Base-by-base conservation (phyloP, 805 yeast genomes). In the Jamesozyma hellenica region DNA sequence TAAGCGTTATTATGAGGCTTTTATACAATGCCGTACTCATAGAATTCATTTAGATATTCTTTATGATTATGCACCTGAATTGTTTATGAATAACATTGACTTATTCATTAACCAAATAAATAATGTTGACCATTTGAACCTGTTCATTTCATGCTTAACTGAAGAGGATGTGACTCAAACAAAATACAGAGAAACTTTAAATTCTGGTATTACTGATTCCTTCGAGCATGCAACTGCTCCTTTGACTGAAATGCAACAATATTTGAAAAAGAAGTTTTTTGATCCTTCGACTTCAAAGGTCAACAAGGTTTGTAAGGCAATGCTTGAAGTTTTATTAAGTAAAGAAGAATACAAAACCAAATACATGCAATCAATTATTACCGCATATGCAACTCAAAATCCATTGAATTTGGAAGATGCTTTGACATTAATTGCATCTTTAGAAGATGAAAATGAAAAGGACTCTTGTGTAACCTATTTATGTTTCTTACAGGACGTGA, bases 401-500 rank as follows among this genome's bases (percentile, higher is more conserved):
- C 98, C 98, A 2, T 87, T 96, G 13, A 83, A 82, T 50, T 68
- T 87, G 37, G 74, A 68, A 27, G 80, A 77, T 23, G 97, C 97
- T 0, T 67, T 92, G 41, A 55, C 54, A 19, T 62, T 83, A 38
- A 79, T 87, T 41, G 70, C 79, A 1, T 53, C 72, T 0, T 64
- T 80, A 42, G 61, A 66, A 6, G 63, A 66, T 32, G 68, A 64
- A 8, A 72, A 72, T 33, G 59, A 63, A 29, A 79, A 73, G 44
- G 85, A 79, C 42, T 71, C 73, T 28, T 70, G 84, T 3, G 75
- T 90, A 21, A 78, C 85, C 32, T 96, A 92, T 55, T 64, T 92
- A 41, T 85, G 95, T 52, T 90, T 90, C 69, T 65, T 92, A 42
- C 86, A 82, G 53, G 99, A 90, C 61, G 94, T 87, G 28, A 86